A percentile compares a stretch with the other conserved stretches of the same genome.
Evolutionary conservation across 768 basidiomycete genomes (phyloP).

Genomic region (Mycena vulgaris): DNA sequence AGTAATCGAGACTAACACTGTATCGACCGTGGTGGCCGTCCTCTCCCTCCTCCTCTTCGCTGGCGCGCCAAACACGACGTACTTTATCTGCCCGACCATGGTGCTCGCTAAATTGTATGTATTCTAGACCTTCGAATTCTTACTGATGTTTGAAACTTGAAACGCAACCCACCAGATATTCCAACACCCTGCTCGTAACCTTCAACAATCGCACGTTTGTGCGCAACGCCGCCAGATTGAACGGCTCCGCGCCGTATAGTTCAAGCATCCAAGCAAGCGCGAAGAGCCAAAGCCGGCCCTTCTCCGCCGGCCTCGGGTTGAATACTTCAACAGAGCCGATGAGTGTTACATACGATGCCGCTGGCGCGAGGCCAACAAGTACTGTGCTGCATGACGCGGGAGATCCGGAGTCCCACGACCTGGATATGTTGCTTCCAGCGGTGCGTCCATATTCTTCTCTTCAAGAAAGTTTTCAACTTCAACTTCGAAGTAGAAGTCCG

Average conservation of each 20-base stretch:
- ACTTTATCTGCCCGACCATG: constrained; percentile 36
- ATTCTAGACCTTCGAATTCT: too few relatives aligned
- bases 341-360: too few relatives aligned
- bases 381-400: too few relatives aligned
- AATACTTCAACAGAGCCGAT: too few relatives aligned
- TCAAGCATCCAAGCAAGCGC: not conserved
- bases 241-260: constrained; percentile 2
- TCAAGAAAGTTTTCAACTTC: too few relatives aligned
- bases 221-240: constrained; percentile 27
- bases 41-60: constrained; percentile 28
- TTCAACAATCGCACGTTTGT: constrained; percentile 36
- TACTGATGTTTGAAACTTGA: too few relatives aligned
- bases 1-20: constrained; percentile 32
- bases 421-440: too few relatives aligned
- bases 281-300: constrained; percentile 23
- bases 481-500: too few relatives aligned
- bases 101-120: constrained; percentile 33
- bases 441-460: too few relatives aligned
- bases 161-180: constrained; percentile 11
- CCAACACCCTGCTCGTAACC: constrained; percentile 35
- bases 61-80: constrained; percentile 35
- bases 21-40: constrained; percentile 27
- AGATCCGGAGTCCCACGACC: too few relatives aligned
- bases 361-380: too few relatives aligned
- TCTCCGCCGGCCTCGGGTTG: constrained; percentile 37